A percentile compares a stretch with the other conserved stretches of the same genome.
These are phyloP conservation scores for Sugiyamaella novakii DNA, from an alignment of 1,139 yeast genomes.

Conservation along the genomic window DNA sequence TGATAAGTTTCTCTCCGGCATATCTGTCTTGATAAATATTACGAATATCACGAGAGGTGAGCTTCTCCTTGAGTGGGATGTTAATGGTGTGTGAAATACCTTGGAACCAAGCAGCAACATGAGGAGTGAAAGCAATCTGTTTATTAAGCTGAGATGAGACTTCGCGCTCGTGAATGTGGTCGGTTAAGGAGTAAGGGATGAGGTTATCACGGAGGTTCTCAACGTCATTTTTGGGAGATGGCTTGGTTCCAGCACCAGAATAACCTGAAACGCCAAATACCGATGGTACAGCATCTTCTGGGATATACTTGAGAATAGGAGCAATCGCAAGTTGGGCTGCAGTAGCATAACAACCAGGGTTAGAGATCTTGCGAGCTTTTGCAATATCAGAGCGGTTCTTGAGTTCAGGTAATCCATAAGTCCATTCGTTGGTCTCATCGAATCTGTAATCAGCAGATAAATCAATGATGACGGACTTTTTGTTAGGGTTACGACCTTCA, in stretches of 20 bases:
- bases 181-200: conserved; percentile 93
- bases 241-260: conserved; percentile 99
- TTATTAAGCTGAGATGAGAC: conserved; percentile 77
- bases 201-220: conserved; percentile 73
- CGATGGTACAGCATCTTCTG: conserved; percentile 65
- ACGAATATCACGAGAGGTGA: conserved; percentile 81
- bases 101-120: conserved; percentile 99
- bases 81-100: conserved; percentile 92
- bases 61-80: conserved; percentile 75
- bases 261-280: conserved; percentile 96
- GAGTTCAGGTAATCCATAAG: conserved; percentile 82
- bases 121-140: conserved; percentile 89
- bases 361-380: conserved; percentile 79
- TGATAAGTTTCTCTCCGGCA: conserved; percentile 81
- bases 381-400: conserved; percentile 67
- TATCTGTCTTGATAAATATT: conserved; percentile 86
- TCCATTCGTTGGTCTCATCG: conserved; percentile 85
- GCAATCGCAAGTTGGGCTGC: conserved; percentile 94
- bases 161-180: conserved; percentile 95
- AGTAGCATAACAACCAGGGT: conserved; percentile 99
- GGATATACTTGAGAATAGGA: conserved; percentile 63
- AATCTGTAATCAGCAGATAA: conserved; percentile 95
- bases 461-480: conserved; percentile 79
- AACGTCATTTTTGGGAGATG: conserved; percentile 91
- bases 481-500: conserved; percentile 49